These are phyloP conservation scores for Saururus chinensis DNA, from an alignment of 164 flowering plant species.

Conservation along the genomic window DNA sequence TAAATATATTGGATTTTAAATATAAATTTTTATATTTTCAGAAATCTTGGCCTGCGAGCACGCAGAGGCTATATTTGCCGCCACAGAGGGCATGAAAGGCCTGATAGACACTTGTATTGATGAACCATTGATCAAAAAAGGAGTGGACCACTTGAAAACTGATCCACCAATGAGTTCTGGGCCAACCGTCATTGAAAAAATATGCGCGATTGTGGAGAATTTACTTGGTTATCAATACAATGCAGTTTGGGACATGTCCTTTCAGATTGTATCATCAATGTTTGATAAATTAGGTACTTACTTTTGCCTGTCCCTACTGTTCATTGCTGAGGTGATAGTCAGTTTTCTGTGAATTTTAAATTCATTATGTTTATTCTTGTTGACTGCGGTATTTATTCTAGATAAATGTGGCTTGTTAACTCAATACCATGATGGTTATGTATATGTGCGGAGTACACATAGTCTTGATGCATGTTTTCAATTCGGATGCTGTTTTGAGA, in stretches of 20 bases:
- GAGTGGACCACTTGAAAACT: conserved; percentile 41
- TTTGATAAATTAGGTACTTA: conserved; percentile 80
- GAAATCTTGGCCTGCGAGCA: conserved; percentile 73
- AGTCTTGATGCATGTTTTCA: too few species aligned
- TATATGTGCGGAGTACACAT: too few species aligned
- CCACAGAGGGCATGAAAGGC: conserved; percentile 53
- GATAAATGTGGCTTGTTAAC: background rate
- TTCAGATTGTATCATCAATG: conserved; percentile 68
- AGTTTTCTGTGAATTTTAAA: background rate
- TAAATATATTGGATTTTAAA: too few species aligned
- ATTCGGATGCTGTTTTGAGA: too few species aligned
- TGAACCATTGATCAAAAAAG: conserved; percentile 65
- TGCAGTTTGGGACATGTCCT: conserved; percentile 73
- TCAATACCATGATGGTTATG: too few species aligned
- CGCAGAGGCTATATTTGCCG: conserved; percentile 75
- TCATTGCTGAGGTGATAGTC: background rate
- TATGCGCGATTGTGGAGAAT: conserved; percentile 75
- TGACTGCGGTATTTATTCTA: background rate
- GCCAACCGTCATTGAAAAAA: conserved; percentile 72
- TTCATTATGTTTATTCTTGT: background rate
- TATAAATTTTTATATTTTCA: conserved; percentile 16
- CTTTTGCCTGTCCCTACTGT: background rate
- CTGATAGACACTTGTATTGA: conserved; percentile 65
- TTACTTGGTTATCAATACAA: conserved; percentile 65
- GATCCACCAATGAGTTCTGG: conserved; percentile 30